phyloP scores from a whole-genome alignment of 305 asterid species.

The Salvia sclarea region DNA sequence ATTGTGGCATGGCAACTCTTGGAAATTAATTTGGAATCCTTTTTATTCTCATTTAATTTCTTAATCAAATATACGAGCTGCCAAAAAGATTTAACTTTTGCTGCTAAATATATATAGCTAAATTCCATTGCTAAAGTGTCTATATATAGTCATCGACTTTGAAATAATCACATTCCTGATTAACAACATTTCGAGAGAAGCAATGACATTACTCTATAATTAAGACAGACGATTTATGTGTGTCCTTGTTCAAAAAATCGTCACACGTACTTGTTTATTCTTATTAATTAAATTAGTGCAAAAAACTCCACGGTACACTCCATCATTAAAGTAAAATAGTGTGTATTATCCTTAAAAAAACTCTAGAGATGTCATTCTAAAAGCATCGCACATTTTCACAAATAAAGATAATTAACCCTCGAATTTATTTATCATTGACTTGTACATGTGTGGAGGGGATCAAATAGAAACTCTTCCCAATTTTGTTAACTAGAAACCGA shows the following conservation, averaged over 20 bases:
- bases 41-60: not conserved
- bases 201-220: not conserved
- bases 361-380: no score
- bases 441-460: no score
- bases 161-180: not conserved
- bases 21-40: no score
- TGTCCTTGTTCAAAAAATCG: not conserved
- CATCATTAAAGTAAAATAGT: no score
- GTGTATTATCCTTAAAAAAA: no score
- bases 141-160: not conserved
- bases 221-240: not conserved
- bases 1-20: not conserved
- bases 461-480: no score
- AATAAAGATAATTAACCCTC: no score
- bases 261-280: not conserved
- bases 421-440: no score
- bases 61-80: not conserved
- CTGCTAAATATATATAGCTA: conserved; percentile 12
- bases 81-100: conserved; percentile 10
- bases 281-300: no score
- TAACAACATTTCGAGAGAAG: not conserved
- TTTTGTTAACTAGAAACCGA: no score
- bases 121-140: not conserved
- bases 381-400: no score
- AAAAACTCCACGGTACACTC: no score